Evolutionary conservation across 2,329 filamentous ascomycete genomes (phyloP).

Genomic region (Fusarium caatingaense): DNA sequence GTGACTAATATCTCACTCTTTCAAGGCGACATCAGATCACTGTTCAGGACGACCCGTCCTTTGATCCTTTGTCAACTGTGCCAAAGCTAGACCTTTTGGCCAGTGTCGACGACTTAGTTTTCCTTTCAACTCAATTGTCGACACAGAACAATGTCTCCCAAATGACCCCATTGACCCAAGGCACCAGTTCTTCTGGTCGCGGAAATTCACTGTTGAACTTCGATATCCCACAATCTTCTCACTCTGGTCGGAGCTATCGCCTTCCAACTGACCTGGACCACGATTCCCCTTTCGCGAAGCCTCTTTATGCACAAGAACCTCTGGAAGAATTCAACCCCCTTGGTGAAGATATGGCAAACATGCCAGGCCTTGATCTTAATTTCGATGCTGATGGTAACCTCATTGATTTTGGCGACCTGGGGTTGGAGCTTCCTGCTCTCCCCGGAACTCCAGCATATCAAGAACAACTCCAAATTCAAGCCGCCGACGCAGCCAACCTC

Average conservation of each 20-base stretch:
- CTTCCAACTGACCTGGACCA: conserved; percentile 52
- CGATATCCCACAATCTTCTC: conserved; percentile 51
- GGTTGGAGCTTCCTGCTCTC: conserved; percentile 58
- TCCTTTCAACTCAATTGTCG: conserved; percentile 53
- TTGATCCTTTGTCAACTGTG: conserved; percentile 57
- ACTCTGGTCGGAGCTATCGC: conserved; percentile 48
- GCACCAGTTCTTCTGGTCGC: conserved; percentile 47
- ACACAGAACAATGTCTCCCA: conserved; percentile 56
- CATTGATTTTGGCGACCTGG: conserved; percentile 53
- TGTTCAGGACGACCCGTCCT: conserved; percentile 84
- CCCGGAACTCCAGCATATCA: conserved; percentile 38
- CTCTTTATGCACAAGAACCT: conserved; percentile 28
- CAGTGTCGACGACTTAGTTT: conserved; percentile 49
- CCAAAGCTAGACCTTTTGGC: conserved; percentile 53
- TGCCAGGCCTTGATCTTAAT: conserved; percentile 59
- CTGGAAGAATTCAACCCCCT: conserved; percentile 50
- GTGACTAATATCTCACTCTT: conserved; percentile 10
- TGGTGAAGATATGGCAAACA: conserved; percentile 53
- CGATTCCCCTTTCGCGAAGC: conserved; percentile 46
- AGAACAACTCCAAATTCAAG: conserved; percentile 14
- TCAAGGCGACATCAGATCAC: conserved; percentile 79
- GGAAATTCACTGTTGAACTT: conserved; percentile 47
- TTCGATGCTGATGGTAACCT: conserved; percentile 65
- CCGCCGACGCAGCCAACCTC: conserved; percentile 20
- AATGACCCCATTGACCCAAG: conserved; percentile 56